Evolutionary conservation across 208 protist genomes (phyloP), one percentile per base, ranked within the genome.

Genomic region (Trypanosoma scelopori): DNA sequence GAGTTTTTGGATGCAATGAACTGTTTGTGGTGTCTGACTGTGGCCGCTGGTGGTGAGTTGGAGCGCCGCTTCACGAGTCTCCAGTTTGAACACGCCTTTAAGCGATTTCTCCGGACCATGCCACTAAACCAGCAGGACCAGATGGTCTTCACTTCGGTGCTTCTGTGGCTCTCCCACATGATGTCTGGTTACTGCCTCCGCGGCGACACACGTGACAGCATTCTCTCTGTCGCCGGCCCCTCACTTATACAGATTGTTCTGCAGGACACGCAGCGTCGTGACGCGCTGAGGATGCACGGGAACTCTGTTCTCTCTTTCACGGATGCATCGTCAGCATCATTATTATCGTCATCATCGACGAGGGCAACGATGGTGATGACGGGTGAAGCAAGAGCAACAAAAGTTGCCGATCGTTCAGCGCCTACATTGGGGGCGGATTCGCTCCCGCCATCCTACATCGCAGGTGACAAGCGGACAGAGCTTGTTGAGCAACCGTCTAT

Each of bases 1-100:
- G 76, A 80, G 23, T 94, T 89, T 73, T 92, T 92, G 46, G 50
- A 50, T 35, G 62, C 74, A 18, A 59, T 94, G 37, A 83, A 94
- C 47, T 60, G 68, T 52, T 47, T 94, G 25, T 92, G 85, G 84
- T 90, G 82, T 48, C 41, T 94, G 27, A 83, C 79, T 23, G 77
- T 87, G 23, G 85, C 83, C 0, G 81, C 76, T 49, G 71, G 76
- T 0, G 48, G 25, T 4, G 67, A 55, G 13, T 49, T 90, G 16
- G 69, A 73, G 18, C 70, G 57, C 11, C 55, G 55, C 11, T 76
- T 92, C 30, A 77, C 67, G 12, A 61, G 56, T 25, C 48, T 55
- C 20, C 25, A 62, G 3, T 76, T 89, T 51, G 50, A 74, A 23
- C 9, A 18, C 5, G 50, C 75, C 16, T 70, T 94, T 16, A 53